Evolutionary conservation across 331 rosid genomes (phyloP).

Genomic region (Spiraea crenata): DNA sequence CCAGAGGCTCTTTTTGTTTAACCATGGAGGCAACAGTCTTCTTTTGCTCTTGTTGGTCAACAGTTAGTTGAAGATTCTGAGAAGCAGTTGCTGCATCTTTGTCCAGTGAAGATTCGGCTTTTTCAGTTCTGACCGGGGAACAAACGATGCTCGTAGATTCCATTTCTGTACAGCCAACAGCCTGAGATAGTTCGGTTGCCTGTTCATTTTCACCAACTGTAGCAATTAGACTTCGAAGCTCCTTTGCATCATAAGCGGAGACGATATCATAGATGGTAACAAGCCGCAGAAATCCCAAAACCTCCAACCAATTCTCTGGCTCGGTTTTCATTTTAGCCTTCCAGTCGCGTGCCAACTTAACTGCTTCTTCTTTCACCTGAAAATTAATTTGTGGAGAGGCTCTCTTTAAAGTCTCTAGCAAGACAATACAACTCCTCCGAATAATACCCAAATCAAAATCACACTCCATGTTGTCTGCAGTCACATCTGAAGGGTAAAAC

Average conservation of each 20-base stretch:
- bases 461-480: not conserved
- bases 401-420: conserved; percentile 33
- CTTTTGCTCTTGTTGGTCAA: conserved; percentile 1
- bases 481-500: conserved; percentile 18
- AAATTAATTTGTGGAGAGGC: conserved; percentile 11
- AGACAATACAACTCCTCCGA: conserved; percentile 33
- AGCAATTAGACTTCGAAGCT: conserved; percentile 26
- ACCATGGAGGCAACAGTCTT: not conserved
- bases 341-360: conserved; percentile 34
- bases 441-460: conserved; percentile 21
- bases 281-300: conserved; percentile 33
- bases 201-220: conserved; percentile 37
- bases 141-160: not conserved
- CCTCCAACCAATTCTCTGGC: conserved; percentile 24
- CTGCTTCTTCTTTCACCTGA: conserved; percentile 17
- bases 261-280: conserved; percentile 22
- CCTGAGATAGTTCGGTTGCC: conserved; percentile 28
- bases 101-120: conserved; percentile 15
- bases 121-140: conserved; percentile 15
- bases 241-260: conserved; percentile 22
- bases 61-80: too few species aligned
- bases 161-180: conserved; percentile 24
- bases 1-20: too few species aligned
- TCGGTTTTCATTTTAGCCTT: conserved; percentile 20
- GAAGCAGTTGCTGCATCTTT: not conserved